Percentiles rank a stretch among this genome's conserved stretches.
Evolutionary conservation across 164 flowering plant genomes (phyloP).

Genomic region (Annona squamosa): DNA sequence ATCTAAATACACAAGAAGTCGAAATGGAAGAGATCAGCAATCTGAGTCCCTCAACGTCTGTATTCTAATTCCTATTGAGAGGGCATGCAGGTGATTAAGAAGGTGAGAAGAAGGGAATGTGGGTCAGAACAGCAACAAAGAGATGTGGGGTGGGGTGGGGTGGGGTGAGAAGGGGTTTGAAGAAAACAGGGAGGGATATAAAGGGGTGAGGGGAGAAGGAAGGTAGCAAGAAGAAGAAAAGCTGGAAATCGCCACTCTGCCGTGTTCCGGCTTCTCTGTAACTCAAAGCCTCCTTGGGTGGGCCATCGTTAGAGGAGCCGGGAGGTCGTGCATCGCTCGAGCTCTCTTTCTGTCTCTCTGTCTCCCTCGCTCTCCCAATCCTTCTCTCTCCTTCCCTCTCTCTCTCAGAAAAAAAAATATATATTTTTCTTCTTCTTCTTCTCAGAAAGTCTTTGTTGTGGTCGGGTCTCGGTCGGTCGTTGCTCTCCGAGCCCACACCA

Average conservation of each 20-base stretch:
- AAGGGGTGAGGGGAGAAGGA: neutral
- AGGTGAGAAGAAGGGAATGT: neutral
- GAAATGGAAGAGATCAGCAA: neutral
- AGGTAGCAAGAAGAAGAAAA: neutral
- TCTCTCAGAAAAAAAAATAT: no score
- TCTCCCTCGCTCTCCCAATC: neutral
- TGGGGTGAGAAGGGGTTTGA: neutral
- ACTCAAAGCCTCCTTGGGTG: neutral
- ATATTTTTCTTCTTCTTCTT: neutral
- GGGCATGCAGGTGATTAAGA: neutral
- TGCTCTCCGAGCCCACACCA: neutral
- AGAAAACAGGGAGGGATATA: neutral
- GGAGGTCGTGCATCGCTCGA: neutral
- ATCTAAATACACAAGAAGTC: neutral
- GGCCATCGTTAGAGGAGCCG: slow-evolving; percentile 6
- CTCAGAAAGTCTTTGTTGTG: neutral
- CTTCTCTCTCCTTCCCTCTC: neutral
- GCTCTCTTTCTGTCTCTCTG: neutral
- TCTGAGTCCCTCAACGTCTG: neutral
- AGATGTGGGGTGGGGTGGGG: neutral
- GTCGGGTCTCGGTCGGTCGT: neutral
- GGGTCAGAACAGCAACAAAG: neutral
- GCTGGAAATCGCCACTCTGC: neutral
- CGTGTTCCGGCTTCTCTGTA: slow-evolving; percentile 3
- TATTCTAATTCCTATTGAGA: neutral